Base-by-base conservation (phyloP, 768 basidiomycete genomes). In the Cystobasidium ongulense region DNA sequence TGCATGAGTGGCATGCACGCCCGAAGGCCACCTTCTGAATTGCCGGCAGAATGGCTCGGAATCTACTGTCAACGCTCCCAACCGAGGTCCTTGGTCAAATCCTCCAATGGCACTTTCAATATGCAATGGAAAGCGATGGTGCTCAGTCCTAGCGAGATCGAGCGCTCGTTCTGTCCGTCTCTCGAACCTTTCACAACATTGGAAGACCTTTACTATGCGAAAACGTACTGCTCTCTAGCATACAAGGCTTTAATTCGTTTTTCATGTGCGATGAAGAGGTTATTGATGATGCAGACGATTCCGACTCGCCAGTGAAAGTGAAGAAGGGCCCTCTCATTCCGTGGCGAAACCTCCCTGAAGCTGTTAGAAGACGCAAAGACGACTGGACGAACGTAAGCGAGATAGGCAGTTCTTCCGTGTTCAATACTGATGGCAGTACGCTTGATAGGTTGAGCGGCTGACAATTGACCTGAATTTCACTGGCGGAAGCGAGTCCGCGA, bases 61-160 rank as follows among this genome's bases (percentile, higher is more conserved):
- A 59, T 27, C 27, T 92, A 33, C 82, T 97, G 39, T 85, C 86
- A 21, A 89, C 89, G 86, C 87, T 93, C 54, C 82, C 96, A 66
- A 86, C 89, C 77, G 89, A 90, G 76, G 82, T 96, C 66, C 95
- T 96, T 82, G 82, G 82, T 38, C 85, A 86, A 38, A 39, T 61
- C 13, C 57, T 72, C 5, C 53, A 27, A 4, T 21, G 21, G 23
- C 27, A 31, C 65, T 29, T 67, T 50, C 8, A 50, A 21, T 50
- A 50, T 50, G 46, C 46, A 50, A 50, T 50, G 46, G 46, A 50
- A 21, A n/a, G n/a, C n/a, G 46, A 11, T 21, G 21, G 18, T 50
- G 5, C 46, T 50, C 46, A 29, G n/a, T 36, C 63, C 7, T 13
- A 39, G 35, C 63, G 35, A 18, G 63, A 41, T 41, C 39, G 33